These are phyloP conservation scores for Globisporangium alternatum DNA, from an alignment of 352 stramenopile species.

Conservation along the genomic window DNA sequence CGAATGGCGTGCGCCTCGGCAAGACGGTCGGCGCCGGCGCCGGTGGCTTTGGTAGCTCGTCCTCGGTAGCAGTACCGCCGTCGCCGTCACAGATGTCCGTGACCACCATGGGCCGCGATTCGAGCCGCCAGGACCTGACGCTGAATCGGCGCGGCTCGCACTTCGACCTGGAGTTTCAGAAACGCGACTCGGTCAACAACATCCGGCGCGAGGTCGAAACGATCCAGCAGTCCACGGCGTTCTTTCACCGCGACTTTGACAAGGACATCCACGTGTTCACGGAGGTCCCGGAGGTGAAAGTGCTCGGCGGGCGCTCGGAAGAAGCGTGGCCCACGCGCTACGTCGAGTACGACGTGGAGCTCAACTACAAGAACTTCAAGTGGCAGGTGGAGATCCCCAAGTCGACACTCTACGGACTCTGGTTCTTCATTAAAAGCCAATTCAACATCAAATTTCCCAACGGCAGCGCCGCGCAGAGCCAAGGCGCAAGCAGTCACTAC, in stretches of 20 bases:
- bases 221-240: constrained; percentile 38
- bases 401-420: constrained; percentile 75
- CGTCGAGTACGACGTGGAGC: constrained; percentile 84
- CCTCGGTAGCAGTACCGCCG: neutral
- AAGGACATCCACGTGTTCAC: constrained; percentile 78
- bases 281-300: constrained; percentile 52
- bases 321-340: constrained; percentile 83
- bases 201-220: constrained; percentile 32
- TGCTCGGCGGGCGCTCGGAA: constrained; percentile 59
- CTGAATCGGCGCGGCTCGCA: constrained; percentile 16
- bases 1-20: neutral
- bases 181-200: constrained; percentile 38
- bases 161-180: constrained; percentile 45
- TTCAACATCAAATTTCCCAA: constrained; percentile 52
- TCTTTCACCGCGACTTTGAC: constrained; percentile 55
- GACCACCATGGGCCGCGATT: constrained; percentile 4
- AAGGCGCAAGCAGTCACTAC: constrained; percentile 8
- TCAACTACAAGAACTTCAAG: constrained; percentile 72
- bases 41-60: constrained; percentile 1
- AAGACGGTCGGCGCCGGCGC: neutral
- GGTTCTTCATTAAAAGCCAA: constrained; percentile 86
- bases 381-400: constrained; percentile 87
- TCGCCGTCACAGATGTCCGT: constrained; percentile 9
- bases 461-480: constrained; percentile 13
- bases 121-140: constrained; percentile 14